phyloP scores from a whole-genome alignment of 441 rosid species.

The Aquilaria agallochum region DNA sequence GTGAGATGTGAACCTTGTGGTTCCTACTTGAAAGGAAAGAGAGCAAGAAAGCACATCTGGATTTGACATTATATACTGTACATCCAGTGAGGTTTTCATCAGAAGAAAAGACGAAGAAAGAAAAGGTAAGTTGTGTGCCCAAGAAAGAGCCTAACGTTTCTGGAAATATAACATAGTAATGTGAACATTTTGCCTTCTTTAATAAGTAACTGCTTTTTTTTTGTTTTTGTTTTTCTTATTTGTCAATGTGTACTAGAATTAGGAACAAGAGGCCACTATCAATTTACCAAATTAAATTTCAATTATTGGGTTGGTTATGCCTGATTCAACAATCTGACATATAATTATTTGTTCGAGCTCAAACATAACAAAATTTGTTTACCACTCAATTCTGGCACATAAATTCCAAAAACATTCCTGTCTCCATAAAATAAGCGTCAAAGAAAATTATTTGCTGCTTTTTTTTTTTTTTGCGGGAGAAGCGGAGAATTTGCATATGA shows the following conservation, averaged over 20 bases:
- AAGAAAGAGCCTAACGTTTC: not conserved
- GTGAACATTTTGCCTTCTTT: not conserved
- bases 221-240: slow-evolving; percentile 4
- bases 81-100: no score
- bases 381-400: slow-evolving; percentile 11
- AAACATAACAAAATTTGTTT: not conserved
- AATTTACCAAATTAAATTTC: slow-evolving; percentile 21
- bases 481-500: not conserved
- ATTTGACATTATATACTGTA: no score
- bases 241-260: slow-evolving; percentile 9
- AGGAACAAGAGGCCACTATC: slow-evolving; percentile 30
- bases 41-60: no score
- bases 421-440: slow-evolving; percentile 9
- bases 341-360: slow-evolving; percentile 8
- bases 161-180: not conserved
- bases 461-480: slow-evolving; percentile 12
- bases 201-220: slow-evolving; percentile 1
- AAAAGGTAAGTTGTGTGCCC: no score
- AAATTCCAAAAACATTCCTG: slow-evolving; percentile 21
- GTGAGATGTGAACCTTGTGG: no score
- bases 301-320: slow-evolving; percentile 35
- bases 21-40: no score
- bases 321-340: slow-evolving; percentile 15
- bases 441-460: slow-evolving; percentile 7
- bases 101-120: no score